Conservation (phyloP, 805 yeast species). For the Clavispora asparagi region DNA sequence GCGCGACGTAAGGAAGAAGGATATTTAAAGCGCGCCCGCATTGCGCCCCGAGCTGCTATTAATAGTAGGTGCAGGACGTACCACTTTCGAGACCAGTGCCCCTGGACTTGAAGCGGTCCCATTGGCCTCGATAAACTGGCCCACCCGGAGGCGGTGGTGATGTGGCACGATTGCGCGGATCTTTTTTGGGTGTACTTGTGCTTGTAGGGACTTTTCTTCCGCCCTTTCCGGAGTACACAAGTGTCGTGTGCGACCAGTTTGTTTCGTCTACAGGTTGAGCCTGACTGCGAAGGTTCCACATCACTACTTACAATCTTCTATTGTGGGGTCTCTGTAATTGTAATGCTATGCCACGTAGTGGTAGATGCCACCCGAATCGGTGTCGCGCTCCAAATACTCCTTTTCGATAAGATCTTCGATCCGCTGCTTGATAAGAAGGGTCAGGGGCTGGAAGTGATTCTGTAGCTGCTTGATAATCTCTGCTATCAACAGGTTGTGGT, state of each 20-base stretch:
- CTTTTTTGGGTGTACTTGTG: no score
- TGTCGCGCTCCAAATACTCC: slow-evolving; percentile 74
- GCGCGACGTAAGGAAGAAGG: not conserved
- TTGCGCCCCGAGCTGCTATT: not conserved
- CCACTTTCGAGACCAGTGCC: no score
- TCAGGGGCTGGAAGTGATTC: slow-evolving; percentile 65
- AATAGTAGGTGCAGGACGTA: not conserved
- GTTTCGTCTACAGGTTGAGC: no score
- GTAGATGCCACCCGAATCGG: slow-evolving; percentile 52
- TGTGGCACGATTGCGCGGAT: no score
- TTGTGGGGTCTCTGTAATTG: not conserved
- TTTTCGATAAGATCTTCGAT: slow-evolving; percentile 72
- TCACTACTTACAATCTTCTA: no score
- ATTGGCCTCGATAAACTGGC: no score
- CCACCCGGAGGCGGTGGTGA: no score
- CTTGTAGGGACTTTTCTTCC: no score
- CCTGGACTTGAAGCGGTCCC: no score
- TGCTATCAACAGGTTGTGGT: slow-evolving; percentile 61
- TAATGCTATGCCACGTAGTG: slow-evolving; percentile 59
- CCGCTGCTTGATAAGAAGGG: slow-evolving; percentile 61
- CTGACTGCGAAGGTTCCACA: no score
- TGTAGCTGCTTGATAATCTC: slow-evolving; percentile 58
- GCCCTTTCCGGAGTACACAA: no score
- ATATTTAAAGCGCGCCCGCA: not conserved
- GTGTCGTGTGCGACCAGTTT: no score